phyloP scores from a whole-genome alignment of 768 basidiomycete species.

The Lactarius trivialis region DNA sequence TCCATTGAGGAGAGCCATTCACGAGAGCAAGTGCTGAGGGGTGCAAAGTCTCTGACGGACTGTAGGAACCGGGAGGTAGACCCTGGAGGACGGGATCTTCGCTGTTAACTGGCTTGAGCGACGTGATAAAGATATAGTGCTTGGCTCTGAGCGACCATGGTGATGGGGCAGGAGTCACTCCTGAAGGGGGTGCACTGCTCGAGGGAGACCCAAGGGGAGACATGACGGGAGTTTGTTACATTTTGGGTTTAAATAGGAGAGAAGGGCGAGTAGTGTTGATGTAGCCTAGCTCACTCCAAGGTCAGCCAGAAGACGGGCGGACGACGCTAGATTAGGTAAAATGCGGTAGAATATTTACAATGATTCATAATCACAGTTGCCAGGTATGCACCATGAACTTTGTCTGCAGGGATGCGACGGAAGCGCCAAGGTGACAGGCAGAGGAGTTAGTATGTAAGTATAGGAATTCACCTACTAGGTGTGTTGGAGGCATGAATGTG shows the following conservation, averaged over 20 bases:
- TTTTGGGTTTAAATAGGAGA: neutral
- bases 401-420: no score
- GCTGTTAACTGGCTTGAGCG: constrained; percentile 7
- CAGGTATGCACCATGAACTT: no score
- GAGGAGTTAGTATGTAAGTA: no score
- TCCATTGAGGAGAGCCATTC: constrained; percentile 8
- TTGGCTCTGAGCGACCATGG: constrained; percentile 15
- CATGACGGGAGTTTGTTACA: neutral
- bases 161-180: neutral
- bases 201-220: neutral
- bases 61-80: constrained; percentile 16
- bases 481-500: no score
- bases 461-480: no score
- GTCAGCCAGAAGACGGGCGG: no score
- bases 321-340: no score
- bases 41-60: constrained; percentile 14
- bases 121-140: constrained; percentile 1
- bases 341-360: no score
- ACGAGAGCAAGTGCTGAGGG: constrained; percentile 13
- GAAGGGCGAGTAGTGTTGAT: neutral
- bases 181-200: neutral
- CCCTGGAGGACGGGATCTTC: constrained; percentile 16
- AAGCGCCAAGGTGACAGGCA: no score
- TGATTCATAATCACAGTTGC: no score
- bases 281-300: no score